Evolutionary conservation across 2,329 filamentous ascomycete species (phyloP), one percentile per base, ranked within the genome.

Genomic region (Davidsoniella neocaledoniae): DNA sequence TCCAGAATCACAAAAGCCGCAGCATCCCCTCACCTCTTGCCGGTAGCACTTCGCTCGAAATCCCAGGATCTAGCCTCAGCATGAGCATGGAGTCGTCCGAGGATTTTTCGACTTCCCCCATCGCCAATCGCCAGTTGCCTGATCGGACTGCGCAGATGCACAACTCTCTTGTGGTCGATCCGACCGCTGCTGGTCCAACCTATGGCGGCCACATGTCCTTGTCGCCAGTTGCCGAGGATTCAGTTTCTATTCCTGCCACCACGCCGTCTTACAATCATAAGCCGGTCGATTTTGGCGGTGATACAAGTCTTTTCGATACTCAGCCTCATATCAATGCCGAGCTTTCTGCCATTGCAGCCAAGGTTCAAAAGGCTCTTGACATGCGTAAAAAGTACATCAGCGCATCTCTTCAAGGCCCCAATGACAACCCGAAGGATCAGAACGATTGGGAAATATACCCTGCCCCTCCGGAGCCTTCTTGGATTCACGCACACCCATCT

Each of bases 341-440:
- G 65, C 68, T 98, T 55, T 79, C 77, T 58, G 74, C 78, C 17
- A 95, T 98, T 56, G 95, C 93, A 58, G 81, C 79, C 56, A 93
- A 91, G 57, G 86, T 98, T 50, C 85, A 94, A 62, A 82, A 83
- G 56, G 77, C 96, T n/a, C 66, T 95, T 43, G 86, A 95, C 57
- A 71, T 88, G 39, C 79, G 91, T 53, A 81, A 87, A 62, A 93
- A 86, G 59, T 98, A 96, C 64, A 85, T 96, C 48, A 70, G 77
- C 1, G 66, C 95, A 14, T 96, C 91, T 0, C 69, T 88, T 17
- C 91, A 98, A 61, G 76, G 83, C 8, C 74, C 81, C 6, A 74
- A 77, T 10, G 86, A 94, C 61, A 95, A 96, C 57, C 91, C 91
- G 1, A 86, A 86, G 58, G 87, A 96, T 61, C 76, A 83, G 16